A percentile compares a stretch with the other conserved stretches of the same genome.
These are phyloP conservation scores for Myxozyma neotropica DNA, from an alignment of 805 yeast species.

Conservation along the genomic window DNA sequence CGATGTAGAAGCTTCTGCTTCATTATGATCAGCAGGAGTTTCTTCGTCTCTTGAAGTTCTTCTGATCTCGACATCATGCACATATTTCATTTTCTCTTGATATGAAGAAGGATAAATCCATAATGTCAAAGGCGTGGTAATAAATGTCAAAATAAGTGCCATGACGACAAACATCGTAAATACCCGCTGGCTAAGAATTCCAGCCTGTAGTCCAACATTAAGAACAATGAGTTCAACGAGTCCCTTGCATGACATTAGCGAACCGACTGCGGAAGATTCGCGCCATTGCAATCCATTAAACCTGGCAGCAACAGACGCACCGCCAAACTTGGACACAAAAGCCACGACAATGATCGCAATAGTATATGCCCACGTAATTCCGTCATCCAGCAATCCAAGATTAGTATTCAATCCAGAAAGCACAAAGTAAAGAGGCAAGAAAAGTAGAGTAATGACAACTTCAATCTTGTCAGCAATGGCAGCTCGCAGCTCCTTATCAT, in stretches of 20 bases:
- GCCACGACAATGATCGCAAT: slow-evolving; percentile 70
- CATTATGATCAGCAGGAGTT: background rate
- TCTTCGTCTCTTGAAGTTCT: slow-evolving; percentile 3
- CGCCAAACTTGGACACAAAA: slow-evolving; percentile 63
- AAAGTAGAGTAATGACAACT: slow-evolving; percentile 69
- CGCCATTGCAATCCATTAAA: slow-evolving; percentile 67
- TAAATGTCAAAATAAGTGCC: slow-evolving; percentile 77
- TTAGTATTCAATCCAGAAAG: slow-evolving; percentile 74
- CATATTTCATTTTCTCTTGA: slow-evolving; percentile 10
- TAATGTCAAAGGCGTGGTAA: slow-evolving; percentile 76
- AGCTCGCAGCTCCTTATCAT: slow-evolving; percentile 73
- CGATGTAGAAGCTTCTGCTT: background rate
- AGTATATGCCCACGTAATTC: slow-evolving; percentile 77
- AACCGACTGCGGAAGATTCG: slow-evolving; percentile 75
- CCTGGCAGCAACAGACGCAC: slow-evolving; percentile 68
- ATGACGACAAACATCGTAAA: slow-evolving; percentile 81
- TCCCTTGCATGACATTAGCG: slow-evolving; percentile 86
- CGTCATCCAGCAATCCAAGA: slow-evolving; percentile 62
- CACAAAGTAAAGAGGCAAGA: slow-evolving; percentile 79
- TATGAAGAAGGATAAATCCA: slow-evolving; percentile 54
- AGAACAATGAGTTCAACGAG: slow-evolving; percentile 31
- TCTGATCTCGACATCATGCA: slow-evolving; percentile 6
- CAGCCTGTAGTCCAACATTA: slow-evolving; percentile 62
- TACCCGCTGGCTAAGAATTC: slow-evolving; percentile 62
- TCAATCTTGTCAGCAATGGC: slow-evolving; percentile 73